Evolutionary conservation across 176 grass and related monocot species (phyloP).

Genomic region (Phoenix roebelenii): DNA sequence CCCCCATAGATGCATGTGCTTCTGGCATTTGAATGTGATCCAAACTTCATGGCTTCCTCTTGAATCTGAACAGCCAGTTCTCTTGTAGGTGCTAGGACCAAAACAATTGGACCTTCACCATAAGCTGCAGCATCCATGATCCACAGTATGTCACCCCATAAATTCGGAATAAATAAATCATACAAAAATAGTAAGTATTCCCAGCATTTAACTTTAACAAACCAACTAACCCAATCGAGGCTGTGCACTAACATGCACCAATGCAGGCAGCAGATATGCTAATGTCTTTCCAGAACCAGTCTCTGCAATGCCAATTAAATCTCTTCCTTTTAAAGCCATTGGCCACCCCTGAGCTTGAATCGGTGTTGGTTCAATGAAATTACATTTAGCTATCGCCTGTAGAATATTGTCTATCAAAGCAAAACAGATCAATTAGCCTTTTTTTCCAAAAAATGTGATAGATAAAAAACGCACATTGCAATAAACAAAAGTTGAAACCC

Average conservation of each 20-base stretch:
- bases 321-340: constrained; percentile 96
- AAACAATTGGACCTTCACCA: constrained; percentile 79
- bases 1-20: constrained; percentile 89
- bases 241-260: constrained; percentile 89
- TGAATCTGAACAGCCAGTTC: constrained; percentile 97
- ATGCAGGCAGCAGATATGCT: constrained; percentile 65
- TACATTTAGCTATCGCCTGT: constrained; percentile 59
- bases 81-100: constrained; percentile 92
- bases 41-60: constrained; percentile 82
- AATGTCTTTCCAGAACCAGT: constrained; percentile 96
- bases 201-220: no score
- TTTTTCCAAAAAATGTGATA: no score
- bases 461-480: background rate
- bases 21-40: constrained; percentile 59
- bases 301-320: constrained; percentile 89
- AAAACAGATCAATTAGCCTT: background rate
- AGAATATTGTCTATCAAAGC: constrained; percentile 55
- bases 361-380: constrained; percentile 78
- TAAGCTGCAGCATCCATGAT: constrained; percentile 35
- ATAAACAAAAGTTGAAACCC: background rate
- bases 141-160: constrained; percentile 2
- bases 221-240: constrained; percentile 64
- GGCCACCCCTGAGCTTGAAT: constrained; percentile 97
- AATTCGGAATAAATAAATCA: background rate
- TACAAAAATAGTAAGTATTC: no score